Percentiles rank a stretch among this genome's conserved stretches.
Evolutionary conservation across 2,329 filamentous ascomycete species (phyloP).

Genomic region (Westerdykella aurantiaca): DNA sequence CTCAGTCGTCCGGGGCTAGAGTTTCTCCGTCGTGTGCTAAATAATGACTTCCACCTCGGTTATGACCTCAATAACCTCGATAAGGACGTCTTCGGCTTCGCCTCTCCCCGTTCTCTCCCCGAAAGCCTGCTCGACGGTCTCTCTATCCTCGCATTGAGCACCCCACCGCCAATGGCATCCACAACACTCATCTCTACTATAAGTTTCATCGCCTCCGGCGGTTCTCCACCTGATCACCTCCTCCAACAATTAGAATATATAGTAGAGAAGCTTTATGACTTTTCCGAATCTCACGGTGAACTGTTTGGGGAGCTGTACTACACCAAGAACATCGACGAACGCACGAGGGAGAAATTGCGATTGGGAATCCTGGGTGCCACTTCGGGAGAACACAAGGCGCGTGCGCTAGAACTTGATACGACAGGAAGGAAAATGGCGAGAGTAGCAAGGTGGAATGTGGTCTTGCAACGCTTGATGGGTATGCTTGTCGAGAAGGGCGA

Average conservation of each 20-base stretch:
- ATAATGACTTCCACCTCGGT: too few relatives aligned
- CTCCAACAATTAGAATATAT: slow-evolving; percentile 32
- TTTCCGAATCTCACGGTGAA: slow-evolving; percentile 4
- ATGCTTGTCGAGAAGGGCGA: slow-evolving; percentile 13
- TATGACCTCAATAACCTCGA: too few relatives aligned
- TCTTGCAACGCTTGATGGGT: slow-evolving; percentile 27
- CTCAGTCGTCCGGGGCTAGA: too few relatives aligned
- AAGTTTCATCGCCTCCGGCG: slow-evolving; percentile 23
- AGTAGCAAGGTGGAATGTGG: slow-evolving; percentile 23
- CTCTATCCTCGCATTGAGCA: too few relatives aligned
- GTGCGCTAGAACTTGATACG: slow-evolving; percentile 8
- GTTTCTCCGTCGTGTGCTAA: too few relatives aligned
- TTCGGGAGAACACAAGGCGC: too few relatives aligned
- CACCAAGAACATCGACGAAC: too few relatives aligned
- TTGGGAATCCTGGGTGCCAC: slow-evolving; percentile 20
- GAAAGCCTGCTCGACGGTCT: too few relatives aligned
- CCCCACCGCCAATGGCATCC: slow-evolving; percentile 12
- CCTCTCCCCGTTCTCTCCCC: too few relatives aligned
- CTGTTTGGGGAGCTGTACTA: too few relatives aligned
- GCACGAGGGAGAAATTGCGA: slow-evolving; percentile 17
- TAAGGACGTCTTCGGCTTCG: too few relatives aligned
- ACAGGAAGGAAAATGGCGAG: slow-evolving; percentile 23
- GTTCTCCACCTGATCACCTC: slow-evolving; percentile 22
- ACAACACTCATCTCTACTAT: slow-evolving; percentile 18
- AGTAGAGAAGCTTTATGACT: slow-evolving; percentile 29